A percentile compares a stretch with the other conserved stretches of the same genome.
Conservation (phyloP, 2,329 filamentous ascomycete genomes). For the Aspergillus sp. region DNA sequence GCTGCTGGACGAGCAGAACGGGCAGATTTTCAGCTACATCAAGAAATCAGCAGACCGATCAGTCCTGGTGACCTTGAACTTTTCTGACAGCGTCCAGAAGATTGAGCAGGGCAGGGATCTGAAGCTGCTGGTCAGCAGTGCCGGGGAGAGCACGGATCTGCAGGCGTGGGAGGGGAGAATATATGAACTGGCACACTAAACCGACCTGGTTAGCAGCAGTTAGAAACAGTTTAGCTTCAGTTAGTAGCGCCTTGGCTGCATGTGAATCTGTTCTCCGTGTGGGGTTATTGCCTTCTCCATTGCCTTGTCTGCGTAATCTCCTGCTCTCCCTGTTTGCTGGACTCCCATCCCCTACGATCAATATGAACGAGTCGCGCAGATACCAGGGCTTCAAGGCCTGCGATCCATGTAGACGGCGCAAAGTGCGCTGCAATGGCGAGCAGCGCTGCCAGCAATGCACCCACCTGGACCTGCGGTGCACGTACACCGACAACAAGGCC, state of each 20-base stretch:
- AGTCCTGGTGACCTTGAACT: slow-evolving; percentile 19
- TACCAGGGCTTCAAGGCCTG: slow-evolving; percentile 32
- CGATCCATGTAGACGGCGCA: slow-evolving; percentile 48
- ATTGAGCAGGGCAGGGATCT: neutral
- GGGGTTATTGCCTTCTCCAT: no score
- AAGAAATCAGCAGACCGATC: slow-evolving; percentile 6
- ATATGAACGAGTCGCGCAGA: neutral
- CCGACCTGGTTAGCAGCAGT: no score
- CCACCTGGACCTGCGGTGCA: slow-evolving; percentile 47
- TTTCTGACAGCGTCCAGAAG: slow-evolving; percentile 9
- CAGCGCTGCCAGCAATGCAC: slow-evolving; percentile 45
- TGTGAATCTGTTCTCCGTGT: no score
- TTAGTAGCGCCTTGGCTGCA: no score
- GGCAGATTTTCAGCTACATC: slow-evolving; percentile 49
- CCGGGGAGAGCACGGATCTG: slow-evolving; percentile 21
- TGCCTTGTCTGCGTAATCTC: no score
- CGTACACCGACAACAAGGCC: slow-evolving; percentile 34
- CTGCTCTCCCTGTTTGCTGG: no score
- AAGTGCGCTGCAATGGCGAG: slow-evolving; percentile 50
- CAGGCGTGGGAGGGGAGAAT: slow-evolving; percentile 36
- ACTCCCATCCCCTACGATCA: no score
- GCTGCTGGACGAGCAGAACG: slow-evolving; percentile 52
- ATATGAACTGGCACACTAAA: slow-evolving; percentile 13
- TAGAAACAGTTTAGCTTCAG: neutral
- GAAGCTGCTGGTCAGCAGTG: slow-evolving; percentile 25